Evolutionary conservation across 2,329 filamentous ascomycete species (phyloP).

Genomic region (Raffaelea ambrosiae): DNA sequence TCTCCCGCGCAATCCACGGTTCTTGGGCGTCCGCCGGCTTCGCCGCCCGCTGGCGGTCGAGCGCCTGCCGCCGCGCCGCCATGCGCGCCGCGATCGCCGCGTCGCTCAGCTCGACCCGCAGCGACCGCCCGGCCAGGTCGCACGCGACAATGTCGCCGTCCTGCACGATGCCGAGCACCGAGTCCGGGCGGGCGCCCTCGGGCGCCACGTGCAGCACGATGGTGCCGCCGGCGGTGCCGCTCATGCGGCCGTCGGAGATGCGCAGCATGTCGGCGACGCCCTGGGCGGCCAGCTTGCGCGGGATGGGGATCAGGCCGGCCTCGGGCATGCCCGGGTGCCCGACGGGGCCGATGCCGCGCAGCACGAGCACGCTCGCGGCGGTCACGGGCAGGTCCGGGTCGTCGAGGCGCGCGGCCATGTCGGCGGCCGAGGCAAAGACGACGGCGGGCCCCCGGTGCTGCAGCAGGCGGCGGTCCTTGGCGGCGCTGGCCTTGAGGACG

Average conservation of each 20-base stretch:
- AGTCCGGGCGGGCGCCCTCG: slow-evolving; percentile 68
- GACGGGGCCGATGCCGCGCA: slow-evolving; percentile 66
- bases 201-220: slow-evolving; percentile 84
- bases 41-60: no score
- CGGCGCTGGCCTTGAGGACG: slow-evolving; percentile 83
- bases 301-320: slow-evolving; percentile 53
- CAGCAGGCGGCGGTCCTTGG: slow-evolving; percentile 58
- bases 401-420: slow-evolving; percentile 58
- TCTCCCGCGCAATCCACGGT: not conserved
- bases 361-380: slow-evolving; percentile 58
- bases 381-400: slow-evolving; percentile 53
- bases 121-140: slow-evolving; percentile 59
- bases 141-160: slow-evolving; percentile 75
- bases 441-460: slow-evolving; percentile 41
- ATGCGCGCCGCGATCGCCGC: slow-evolving; percentile 49
- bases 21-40: not conserved
- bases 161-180: slow-evolving; percentile 66
- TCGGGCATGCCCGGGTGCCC: slow-evolving; percentile 77
- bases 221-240: slow-evolving; percentile 79
- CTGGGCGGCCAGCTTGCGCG: slow-evolving; percentile 69
- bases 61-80: not conserved
- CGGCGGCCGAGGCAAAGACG: slow-evolving; percentile 67
- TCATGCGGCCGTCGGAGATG: slow-evolving; percentile 81
- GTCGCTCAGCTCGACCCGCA: slow-evolving; percentile 51
- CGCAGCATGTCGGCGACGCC: slow-evolving; percentile 74